Percentiles rank a stretch among this genome's conserved stretches.
phyloP scores from a whole-genome alignment of 345 rosid species.

The Isatis tinctoria region DNA sequence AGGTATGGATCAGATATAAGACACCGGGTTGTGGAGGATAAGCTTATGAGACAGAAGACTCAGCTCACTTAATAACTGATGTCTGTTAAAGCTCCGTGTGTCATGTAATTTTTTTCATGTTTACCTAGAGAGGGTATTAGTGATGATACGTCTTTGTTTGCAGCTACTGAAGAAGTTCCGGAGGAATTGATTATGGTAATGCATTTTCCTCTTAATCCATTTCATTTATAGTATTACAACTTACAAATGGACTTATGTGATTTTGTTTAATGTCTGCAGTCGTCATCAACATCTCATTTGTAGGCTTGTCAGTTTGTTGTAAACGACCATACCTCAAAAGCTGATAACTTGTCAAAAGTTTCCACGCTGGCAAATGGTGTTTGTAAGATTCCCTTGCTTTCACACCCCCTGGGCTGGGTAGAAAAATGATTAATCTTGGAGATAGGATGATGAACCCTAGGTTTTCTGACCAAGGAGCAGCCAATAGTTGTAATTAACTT shows the following conservation, averaged over 20 bases:
- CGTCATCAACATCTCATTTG: conserved; percentile 86
- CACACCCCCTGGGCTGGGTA: neutral
- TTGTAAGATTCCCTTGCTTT: conserved; percentile 6
- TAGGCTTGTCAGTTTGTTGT: conserved; percentile 90
- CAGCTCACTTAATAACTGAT: conserved; percentile 31
- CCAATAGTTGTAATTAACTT: conserved; percentile 12
- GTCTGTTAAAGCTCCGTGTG: conserved; percentile 9
- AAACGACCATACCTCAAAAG: conserved; percentile 83
- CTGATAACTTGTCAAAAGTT: conserved; percentile 31
- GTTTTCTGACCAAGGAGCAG: conserved; percentile 14
- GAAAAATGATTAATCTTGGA: conserved; percentile 5
- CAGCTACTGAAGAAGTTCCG: conserved; percentile 79
- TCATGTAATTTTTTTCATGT: conserved; percentile 16
- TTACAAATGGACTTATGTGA: conserved; percentile 9
- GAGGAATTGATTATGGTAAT: conserved; percentile 62
- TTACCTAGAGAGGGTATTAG: neutral
- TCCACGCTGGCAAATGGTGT: conserved; percentile 11
- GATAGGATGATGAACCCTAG: conserved; percentile 3
- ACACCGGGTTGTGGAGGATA: conserved; percentile 86
- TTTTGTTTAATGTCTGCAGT: conserved; percentile 39
- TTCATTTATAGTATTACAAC: neutral
- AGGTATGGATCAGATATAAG: conserved; percentile 70
- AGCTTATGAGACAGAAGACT: conserved; percentile 92
- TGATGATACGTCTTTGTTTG: conserved; percentile 26
- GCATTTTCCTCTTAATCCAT: conserved; percentile 7